Base-by-base conservation (phyloP, 1,284 basidiomycete species). In the Mycena citricolor region DNA sequence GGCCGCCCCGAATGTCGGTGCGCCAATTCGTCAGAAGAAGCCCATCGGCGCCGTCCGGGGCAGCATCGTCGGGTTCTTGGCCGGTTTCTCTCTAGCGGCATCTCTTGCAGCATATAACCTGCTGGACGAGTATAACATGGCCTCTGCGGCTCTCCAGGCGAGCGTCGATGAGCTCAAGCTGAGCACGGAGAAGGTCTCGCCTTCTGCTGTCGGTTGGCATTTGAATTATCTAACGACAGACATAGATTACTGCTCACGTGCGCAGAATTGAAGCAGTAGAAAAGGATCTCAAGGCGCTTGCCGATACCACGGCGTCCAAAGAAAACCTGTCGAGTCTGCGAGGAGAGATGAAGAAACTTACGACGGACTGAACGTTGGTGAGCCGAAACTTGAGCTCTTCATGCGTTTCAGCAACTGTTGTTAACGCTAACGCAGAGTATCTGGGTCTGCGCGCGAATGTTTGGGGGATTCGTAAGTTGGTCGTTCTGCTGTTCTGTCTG, bases 51-150 rank as follows among this genome's bases (percentile, higher is more conserved):
- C 87, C 39, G 84, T 93, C 66, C 81, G 87, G 52, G 88, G 89
- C 55, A 94, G 90, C 38, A 81, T 95, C 44, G 77, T 94, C 21
- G 93, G 93, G 0, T 95, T 95, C 62, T 67, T 94, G 32, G 80
- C 93, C 57, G 92, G 92, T 0, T 94, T 94, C 69, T 91, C 90
- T 5, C 65, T 91, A 31, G 86, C 86, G 6, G 86, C 90, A 2
- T 83, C 87, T 0, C 81, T 86, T 58, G 90, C 90, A 34, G 86
- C 90, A 36, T 94, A 92, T 63, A 83, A 90, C 61, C 71, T 97
- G 20, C 70, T 94, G 39, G 88, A 94, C 55, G 93, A 95, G 68
- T 94, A 93, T 67, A 90, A 92, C 64, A 71, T 79, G 39, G 91
- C 93, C 7, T 90, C 86, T 5, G 83, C 85, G 20, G 77, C 88